A percentile compares a stretch with the other conserved stretches of the same genome.
These are phyloP conservation scores for Dictyostelium firmibasis DNA, from an alignment of 78 protist genomes.

Conservation along the genomic window DNA sequence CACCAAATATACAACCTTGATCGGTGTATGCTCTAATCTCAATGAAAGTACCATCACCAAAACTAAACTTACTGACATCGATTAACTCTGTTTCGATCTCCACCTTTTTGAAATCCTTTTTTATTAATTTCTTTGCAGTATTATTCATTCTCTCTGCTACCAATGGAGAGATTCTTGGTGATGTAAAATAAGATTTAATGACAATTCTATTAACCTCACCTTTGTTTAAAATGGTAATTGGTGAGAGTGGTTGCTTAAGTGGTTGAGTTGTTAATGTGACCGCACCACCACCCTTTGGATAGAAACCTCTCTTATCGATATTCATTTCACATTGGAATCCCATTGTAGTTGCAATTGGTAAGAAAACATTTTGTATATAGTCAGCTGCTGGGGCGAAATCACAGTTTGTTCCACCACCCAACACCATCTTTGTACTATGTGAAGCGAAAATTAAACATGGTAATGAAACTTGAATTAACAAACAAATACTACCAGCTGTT, in stretches of 20 bases:
- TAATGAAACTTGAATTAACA: constrained; percentile 70
- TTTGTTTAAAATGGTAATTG: background rate
- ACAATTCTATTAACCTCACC: constrained; percentile 12
- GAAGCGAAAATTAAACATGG: constrained; percentile 70
- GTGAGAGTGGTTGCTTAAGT: constrained; percentile 11
- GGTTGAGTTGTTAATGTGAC: constrained; percentile 22
- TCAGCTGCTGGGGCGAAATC: constrained; percentile 70
- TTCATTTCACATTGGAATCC: constrained; percentile 42
- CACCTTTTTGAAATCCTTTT: constrained; percentile 46
- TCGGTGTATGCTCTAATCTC: constrained; percentile 54
- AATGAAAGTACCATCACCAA: constrained; percentile 62
- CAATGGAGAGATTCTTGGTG: background rate
- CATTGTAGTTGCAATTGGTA: constrained; percentile 45
- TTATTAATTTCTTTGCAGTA: constrained; percentile 20
- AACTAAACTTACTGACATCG: background rate
- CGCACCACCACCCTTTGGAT: constrained; percentile 73
- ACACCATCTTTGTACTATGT: background rate
- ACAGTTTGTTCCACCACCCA: constrained; percentile 86
- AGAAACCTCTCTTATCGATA: constrained; percentile 56
- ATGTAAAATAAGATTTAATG: background rate
- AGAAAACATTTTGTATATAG: constrained; percentile 54
- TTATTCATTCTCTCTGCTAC: constrained; percentile 44
- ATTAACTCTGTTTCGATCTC: constrained; percentile 15
- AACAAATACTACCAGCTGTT: constrained; percentile 81
- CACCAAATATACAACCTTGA: constrained; percentile 84